These are phyloP conservation scores for Corynascus novoguineensis DNA, from an alignment of 495 filamentous ascomycete species.

Conservation along the genomic window DNA sequence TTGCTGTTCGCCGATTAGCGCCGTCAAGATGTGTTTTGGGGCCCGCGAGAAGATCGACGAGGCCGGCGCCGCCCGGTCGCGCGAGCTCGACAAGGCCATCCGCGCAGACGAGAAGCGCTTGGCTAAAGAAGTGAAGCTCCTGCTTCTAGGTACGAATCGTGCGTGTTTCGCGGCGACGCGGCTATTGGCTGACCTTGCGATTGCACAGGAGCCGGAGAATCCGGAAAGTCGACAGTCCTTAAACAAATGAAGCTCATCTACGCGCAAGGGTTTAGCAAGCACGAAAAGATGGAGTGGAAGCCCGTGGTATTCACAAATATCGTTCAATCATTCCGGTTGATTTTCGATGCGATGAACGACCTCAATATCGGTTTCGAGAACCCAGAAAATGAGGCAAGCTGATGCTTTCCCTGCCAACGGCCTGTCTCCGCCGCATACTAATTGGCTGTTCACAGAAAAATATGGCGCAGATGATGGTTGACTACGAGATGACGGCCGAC, in stretches of 20 bases:
- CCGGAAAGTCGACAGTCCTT: constrained; percentile 94
- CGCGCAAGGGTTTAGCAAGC: constrained; percentile 82
- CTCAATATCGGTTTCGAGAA: constrained; percentile 71
- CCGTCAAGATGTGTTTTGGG: constrained; percentile 59
- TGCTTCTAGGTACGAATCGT: constrained; percentile 65
- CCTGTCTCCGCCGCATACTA: neutral
- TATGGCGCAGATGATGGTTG: constrained; percentile 49
- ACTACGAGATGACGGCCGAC: constrained; percentile 70
- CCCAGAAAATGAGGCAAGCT: constrained; percentile 68
- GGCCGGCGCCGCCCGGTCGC: constrained; percentile 46
- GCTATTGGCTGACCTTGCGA: neutral
- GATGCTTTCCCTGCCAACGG: neutral
- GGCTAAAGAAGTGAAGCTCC: constrained; percentile 74
- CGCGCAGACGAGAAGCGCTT: constrained; percentile 76
- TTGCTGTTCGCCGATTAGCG: neutral
- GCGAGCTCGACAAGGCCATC: constrained; percentile 70
- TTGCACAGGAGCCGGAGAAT: constrained; percentile 82
- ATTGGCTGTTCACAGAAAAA: constrained; percentile 38
- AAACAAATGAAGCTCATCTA: constrained; percentile 99
- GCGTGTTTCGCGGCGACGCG: neutral
- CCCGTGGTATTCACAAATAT: constrained; percentile 93
- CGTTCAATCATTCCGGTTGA: constrained; percentile 79
- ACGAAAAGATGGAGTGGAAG: constrained; percentile 87
- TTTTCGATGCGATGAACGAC: constrained; percentile 90
- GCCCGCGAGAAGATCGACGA: constrained; percentile 46